Evolutionary conservation across 345 rosid genomes (phyloP).

Genomic region (Melaleuca alternifolia): DNA sequence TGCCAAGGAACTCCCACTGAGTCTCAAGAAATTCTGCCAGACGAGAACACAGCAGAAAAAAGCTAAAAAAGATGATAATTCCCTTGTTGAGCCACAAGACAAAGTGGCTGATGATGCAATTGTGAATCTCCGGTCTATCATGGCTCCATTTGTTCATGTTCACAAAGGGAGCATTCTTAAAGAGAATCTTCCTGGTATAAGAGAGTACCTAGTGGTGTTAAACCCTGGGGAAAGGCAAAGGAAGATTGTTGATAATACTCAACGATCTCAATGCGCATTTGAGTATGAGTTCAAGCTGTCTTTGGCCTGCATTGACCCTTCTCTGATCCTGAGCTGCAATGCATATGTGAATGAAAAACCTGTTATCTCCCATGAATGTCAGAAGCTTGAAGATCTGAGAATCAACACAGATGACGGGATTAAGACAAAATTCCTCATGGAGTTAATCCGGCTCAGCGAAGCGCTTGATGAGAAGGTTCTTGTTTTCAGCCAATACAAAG

Average conservation of each 20-base stretch:
- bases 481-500: conserved; percentile 54
- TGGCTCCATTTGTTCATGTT: conserved; percentile 64
- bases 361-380: not conserved
- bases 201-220: conserved; percentile 43
- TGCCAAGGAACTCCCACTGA: conserved; percentile 1
- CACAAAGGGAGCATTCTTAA: conserved; percentile 50
- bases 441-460: conserved; percentile 34
- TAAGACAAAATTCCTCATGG: conserved; percentile 48
- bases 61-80: conserved; percentile 11
- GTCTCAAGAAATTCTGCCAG: not conserved
- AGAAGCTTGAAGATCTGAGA: conserved; percentile 11
- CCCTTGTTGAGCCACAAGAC: conserved; percentile 19
- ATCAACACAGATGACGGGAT: conserved; percentile 34
- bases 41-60: conserved; percentile 7
- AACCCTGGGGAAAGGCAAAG: conserved; percentile 32
- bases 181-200: conserved; percentile 58
- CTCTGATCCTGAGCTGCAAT: conserved; percentile 10
- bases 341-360: not conserved
- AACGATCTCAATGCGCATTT: not conserved
- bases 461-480: conserved; percentile 48
- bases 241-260: conserved; percentile 16
- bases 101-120: conserved; percentile 10
- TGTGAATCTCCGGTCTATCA: conserved; percentile 15
- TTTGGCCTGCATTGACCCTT: conserved; percentile 54
- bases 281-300: conserved; percentile 25